Conservation (phyloP, 257 asterid species). For the Mentha longifolia region DNA sequence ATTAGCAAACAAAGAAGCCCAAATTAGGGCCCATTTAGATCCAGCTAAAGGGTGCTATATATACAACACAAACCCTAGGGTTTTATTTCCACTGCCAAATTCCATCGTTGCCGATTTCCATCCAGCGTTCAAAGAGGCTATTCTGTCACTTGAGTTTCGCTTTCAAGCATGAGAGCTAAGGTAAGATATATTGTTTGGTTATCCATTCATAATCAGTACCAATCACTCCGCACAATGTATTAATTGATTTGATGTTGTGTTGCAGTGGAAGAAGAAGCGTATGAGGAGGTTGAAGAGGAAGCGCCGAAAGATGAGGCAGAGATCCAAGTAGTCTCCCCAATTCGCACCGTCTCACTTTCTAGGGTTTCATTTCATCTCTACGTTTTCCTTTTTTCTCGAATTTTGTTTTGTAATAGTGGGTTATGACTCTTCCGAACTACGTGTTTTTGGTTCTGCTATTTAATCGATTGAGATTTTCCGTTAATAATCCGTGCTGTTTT, state of each 20-base stretch:
- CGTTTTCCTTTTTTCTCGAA: slow-evolving; percentile 3
- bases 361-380: slow-evolving; percentile 20
- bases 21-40: slow-evolving; percentile 12
- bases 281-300: slow-evolving; percentile 50
- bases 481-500: no score
- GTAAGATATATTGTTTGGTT: neutral
- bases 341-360: slow-evolving; percentile 2
- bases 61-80: slow-evolving; percentile 25
- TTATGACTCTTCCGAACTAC: slow-evolving; percentile 24
- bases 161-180: slow-evolving; percentile 42
- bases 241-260: neutral
- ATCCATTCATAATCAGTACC: neutral
- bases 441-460: slow-evolving; percentile 17
- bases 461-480: slow-evolving; percentile 9
- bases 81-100: neutral
- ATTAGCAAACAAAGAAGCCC: no score
- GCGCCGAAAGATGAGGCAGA: slow-evolving; percentile 52
- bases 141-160: neutral
- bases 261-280: slow-evolving; percentile 51
- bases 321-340: slow-evolving; percentile 39
- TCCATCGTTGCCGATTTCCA: neutral
- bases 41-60: slow-evolving; percentile 11
- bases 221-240: neutral
- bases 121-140: neutral
- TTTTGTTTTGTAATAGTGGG: slow-evolving; percentile 16